Base-by-base conservation (phyloP, 352 stramenopile species). In the Saprolegnia diclina region DNA sequence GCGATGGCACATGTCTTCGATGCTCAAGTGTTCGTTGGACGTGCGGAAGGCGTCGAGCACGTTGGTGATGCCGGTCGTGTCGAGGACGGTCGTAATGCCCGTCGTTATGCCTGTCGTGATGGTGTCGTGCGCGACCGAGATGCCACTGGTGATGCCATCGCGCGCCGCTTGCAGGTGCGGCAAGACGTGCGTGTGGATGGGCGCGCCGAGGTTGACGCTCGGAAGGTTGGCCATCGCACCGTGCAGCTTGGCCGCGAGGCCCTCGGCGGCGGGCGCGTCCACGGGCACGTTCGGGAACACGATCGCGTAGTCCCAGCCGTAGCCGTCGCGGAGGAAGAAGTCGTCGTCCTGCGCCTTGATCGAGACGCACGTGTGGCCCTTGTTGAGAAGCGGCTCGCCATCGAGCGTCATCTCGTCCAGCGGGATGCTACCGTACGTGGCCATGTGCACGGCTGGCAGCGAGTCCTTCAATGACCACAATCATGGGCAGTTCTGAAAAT, bases 261-360 rank as follows among this genome's bases (percentile, higher is more conserved):
- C 13, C 42, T 14, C 42, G 13, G 13, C 42, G 42, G 42, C 11
- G 11, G 42, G 42, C 18, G 11, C 13, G 18, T 48, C 42, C 42
- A 48, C 42, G 42, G 42, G 42, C 42, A 48, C 42, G 67, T 92
- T 88, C 4, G 86, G 86, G 70, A 94, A 94, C 48, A 91, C 84
- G 66, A 94, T 88, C 56, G 91, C 84, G 64, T 90, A 94, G 76
- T 92, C 86, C 84, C 86, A 94, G 64, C 81, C 63, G 38, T 69
- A 69, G 18, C 63, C 63, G 14, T 69, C 63, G 42, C 42, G 2
- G 3, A n/a, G 3, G 42, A 48, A n/a, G 18, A 48, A 4, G 18
- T n/a, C 13, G 42, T 48, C 42, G 42, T 10, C 42, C 42, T 1
- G 42, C 42, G 42, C 42, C 42, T 14, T 1, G 11, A n/a, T n/a